Conservation (phyloP, 176 grass and related monocot species). For the Aegilops longissima region DNA sequence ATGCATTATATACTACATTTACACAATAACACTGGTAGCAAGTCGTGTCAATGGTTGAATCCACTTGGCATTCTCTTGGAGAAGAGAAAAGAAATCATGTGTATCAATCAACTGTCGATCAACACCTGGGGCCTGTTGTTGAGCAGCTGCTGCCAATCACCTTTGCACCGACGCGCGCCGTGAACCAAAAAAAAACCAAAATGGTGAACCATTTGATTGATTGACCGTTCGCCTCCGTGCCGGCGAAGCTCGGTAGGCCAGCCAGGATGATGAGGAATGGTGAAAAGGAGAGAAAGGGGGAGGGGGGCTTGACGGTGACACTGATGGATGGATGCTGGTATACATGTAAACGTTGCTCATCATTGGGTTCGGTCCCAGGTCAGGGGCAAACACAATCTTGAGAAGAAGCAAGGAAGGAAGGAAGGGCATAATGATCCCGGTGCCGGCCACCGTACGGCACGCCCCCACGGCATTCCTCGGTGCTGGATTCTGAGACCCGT, state of each 20-base stretch:
- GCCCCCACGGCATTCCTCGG: neutral
- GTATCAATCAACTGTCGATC: neutral
- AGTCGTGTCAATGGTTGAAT: neutral
- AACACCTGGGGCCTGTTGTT: neutral
- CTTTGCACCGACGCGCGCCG: neutral
- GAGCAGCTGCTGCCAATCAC: neutral
- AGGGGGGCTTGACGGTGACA: neutral
- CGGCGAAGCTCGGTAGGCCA: conserved; percentile 21
- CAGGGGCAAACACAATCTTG: neutral
- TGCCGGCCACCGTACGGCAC: neutral
- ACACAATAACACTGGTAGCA: neutral
- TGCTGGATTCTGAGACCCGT: too few species aligned
- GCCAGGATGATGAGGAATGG: neutral
- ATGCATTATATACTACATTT: neutral
- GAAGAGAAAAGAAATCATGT: neutral
- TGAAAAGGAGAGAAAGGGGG: neutral
- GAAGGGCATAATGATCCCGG: neutral
- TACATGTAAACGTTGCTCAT: neutral
- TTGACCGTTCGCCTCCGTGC: neutral
- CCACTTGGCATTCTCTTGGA: neutral
- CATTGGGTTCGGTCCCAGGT: neutral
- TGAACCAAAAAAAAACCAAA: neutral
- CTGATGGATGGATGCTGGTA: neutral
- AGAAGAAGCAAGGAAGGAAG: neutral
- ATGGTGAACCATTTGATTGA: too few species aligned